A percentile compares a stretch with the other conserved stretches of the same genome.
These are phyloP conservation scores for Nevesoporus exiguus DNA, from an alignment of 768 basidiomycete genomes.

Conservation along the genomic window DNA sequence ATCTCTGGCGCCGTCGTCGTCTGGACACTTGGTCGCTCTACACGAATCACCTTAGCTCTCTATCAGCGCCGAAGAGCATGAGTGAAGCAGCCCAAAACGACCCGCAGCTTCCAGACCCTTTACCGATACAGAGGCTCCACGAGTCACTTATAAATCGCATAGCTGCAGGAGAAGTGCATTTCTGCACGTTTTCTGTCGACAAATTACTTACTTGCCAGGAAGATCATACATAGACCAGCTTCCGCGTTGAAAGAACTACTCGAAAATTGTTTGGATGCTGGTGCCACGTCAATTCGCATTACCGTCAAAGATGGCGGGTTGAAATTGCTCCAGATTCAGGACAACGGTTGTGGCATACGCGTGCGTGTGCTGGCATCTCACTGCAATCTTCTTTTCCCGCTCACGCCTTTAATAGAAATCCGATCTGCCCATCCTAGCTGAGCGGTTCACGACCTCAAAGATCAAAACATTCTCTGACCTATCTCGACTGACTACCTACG, in stretches of 20 bases:
- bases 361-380: conserved; percentile 44
- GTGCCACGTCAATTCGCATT: conserved; percentile 79
- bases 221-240: conserved; percentile 88
- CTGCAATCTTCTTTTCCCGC: not conserved
- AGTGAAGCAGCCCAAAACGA: conserved; percentile 4
- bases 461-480: conserved; percentile 83
- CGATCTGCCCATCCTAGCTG: conserved; percentile 87
- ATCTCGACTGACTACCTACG: conserved; percentile 82
- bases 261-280: conserved; percentile 95
- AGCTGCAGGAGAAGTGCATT: conserved; percentile 67
- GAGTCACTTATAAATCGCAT: conserved; percentile 89
- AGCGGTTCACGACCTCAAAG: conserved; percentile 95
- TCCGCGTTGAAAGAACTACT: conserved; percentile 95
- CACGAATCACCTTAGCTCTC: not conserved
- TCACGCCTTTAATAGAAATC: conserved; percentile 52
- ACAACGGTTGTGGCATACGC: conserved; percentile 93
- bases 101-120: conserved; percentile 41
- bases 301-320: conserved; percentile 94
- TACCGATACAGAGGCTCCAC: conserved; percentile 70
- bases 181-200: not conserved
- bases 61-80: conserved; percentile 6
- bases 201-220: conserved; percentile 16
- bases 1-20: no score
- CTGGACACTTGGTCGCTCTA: not conserved
- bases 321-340: conserved; percentile 92